phyloP scores from a whole-genome alignment of 106 monocot species.

The Posidonia australis region DNA sequence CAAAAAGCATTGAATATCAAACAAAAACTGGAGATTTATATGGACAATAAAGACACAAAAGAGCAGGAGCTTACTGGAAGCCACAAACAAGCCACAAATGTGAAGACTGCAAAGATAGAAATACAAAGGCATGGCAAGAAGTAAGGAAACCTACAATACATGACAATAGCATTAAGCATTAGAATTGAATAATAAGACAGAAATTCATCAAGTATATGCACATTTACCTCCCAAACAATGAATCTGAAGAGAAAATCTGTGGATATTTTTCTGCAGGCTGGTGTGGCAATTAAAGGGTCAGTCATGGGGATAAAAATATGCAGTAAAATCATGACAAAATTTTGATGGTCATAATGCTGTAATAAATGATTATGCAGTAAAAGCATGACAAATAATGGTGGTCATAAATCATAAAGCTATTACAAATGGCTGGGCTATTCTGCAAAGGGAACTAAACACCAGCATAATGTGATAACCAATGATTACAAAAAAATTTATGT shows the following conservation, averaged over 20 bases:
- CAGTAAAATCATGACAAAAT: too few species aligned
- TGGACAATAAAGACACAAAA: not conserved
- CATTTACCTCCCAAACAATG: conserved; percentile 30
- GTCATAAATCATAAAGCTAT: too few species aligned
- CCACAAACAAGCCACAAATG: conserved; percentile 9
- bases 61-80: conserved; percentile 14
- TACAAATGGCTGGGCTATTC: too few species aligned
- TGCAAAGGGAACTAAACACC: too few species aligned
- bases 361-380: too few species aligned
- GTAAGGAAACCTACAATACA: conserved; percentile 20
- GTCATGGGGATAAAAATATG: conserved; percentile 6
- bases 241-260: conserved; percentile 40
- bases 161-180: not conserved
- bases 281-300: conserved; percentile 2
- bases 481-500: too few species aligned
- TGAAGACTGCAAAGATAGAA: conserved; percentile 11
- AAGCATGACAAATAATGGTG: too few species aligned
- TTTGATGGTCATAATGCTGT: too few species aligned
- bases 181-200: not conserved
- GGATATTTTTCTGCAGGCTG: conserved; percentile 89
- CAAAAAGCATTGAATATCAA: too few species aligned
- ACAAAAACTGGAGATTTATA: too few species aligned
- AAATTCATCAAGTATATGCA: not conserved
- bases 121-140: conserved; percentile 25
- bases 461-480: too few species aligned